Conservation (phyloP, 441 rosid species). For the Populus hybrid region DNA sequence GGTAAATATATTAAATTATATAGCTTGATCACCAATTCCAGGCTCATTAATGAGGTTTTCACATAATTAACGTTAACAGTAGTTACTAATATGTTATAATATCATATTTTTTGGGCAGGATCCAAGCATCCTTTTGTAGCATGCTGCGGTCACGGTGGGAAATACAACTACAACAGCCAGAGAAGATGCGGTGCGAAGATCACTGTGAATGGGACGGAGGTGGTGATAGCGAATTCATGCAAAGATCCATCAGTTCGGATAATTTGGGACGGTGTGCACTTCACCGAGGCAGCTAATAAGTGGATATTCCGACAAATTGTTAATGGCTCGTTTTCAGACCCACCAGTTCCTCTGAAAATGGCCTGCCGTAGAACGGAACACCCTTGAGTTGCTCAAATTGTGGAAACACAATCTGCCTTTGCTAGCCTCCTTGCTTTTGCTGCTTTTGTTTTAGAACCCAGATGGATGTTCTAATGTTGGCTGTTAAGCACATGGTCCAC, state of each 20-base stretch:
- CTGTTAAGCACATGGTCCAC: too few relatives aligned
- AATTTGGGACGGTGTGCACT: conserved; percentile 77
- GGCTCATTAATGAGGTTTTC: neutral
- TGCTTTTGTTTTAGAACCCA: neutral
- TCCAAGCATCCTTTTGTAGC: conserved; percentile 44
- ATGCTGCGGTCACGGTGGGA: conserved; percentile 86
- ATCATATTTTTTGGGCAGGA: conserved; percentile 25
- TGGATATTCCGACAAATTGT: conserved; percentile 44
- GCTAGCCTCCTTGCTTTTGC: neutral
- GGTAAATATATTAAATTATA: conserved; percentile 25
- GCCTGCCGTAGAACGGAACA: conserved; percentile 22
- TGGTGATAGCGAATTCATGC: conserved; percentile 46
- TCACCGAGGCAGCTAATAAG: conserved; percentile 63
- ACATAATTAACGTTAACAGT: too few relatives aligned
- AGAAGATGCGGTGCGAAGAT: conserved; percentile 50
- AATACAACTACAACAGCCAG: conserved; percentile 49
- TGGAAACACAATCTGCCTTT: neutral
- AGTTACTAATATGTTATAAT: too few relatives aligned
- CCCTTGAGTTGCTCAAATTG: neutral
- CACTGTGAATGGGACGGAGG: conserved; percentile 39
- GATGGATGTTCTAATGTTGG: too few relatives aligned
- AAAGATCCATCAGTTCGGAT: conserved; percentile 43
- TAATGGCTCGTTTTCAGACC: conserved; percentile 40
- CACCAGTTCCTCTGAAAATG: conserved; percentile 27
- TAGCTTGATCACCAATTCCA: neutral